Conservation (phyloP, 306 rosid species). For the Vicia villosa region DNA sequence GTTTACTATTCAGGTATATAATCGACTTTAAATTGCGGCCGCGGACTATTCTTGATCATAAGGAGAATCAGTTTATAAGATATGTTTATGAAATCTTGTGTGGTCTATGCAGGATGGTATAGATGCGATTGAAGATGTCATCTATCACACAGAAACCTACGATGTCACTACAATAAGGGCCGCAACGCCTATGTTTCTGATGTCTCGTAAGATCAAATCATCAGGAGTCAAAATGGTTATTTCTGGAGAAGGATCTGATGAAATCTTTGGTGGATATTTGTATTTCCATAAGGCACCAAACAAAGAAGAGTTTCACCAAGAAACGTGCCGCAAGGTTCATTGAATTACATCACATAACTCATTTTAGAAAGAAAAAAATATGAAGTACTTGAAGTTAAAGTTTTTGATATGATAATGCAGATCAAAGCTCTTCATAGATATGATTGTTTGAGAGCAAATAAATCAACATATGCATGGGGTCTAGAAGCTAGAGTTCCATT, state of each 20-base stretch:
- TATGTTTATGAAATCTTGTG: background rate
- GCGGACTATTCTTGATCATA: no score
- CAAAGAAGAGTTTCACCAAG: slow-evolving; percentile 88
- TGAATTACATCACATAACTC: background rate
- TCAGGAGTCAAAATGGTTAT: slow-evolving; percentile 91
- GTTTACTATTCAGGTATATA: slow-evolving; percentile 77
- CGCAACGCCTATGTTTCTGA: slow-evolving; percentile 94
- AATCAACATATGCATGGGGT: slow-evolving; percentile 95
- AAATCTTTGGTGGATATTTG: slow-evolving; percentile 89
- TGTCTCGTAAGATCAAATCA: slow-evolving; percentile 92
- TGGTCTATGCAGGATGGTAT: slow-evolving; percentile 73
- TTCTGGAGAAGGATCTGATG: slow-evolving; percentile 98
- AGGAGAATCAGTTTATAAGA: background rate
- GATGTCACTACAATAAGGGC: slow-evolving; percentile 96
- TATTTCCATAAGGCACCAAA: slow-evolving; percentile 99
- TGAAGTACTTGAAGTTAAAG: background rate
- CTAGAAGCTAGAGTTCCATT: slow-evolving; percentile 95
- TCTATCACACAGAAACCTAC: slow-evolving; percentile 85
- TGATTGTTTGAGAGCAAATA: slow-evolving; percentile 92
- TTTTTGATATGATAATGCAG: slow-evolving; percentile 45
- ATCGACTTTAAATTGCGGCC: background rate
- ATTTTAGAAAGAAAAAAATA: background rate
- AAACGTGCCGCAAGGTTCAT: slow-evolving; percentile 93
- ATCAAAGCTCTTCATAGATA: slow-evolving; percentile 87
- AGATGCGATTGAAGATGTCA: slow-evolving; percentile 94